phyloP scores from a whole-genome alignment of 768 basidiomycete species.

The Naganishia kalamii region DNA sequence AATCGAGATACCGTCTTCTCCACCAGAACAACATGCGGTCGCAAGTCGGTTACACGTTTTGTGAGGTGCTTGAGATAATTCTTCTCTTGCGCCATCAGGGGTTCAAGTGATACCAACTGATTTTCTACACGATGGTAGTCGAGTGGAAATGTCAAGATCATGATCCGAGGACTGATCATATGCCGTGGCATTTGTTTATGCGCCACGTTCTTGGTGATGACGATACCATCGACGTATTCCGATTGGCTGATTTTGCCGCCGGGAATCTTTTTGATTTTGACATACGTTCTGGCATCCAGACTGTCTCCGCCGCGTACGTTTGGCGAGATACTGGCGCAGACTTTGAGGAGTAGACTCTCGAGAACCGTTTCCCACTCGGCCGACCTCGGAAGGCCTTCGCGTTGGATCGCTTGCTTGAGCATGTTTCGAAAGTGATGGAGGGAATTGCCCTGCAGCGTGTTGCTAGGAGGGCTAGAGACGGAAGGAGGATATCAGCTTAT shows the following conservation, averaged over 20 bases:
- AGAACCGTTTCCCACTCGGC: constrained; percentile 84
- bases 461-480: constrained; percentile 42
- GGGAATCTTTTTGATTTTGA: constrained; percentile 97
- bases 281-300: constrained; percentile 89
- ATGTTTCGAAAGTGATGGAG: constrained; percentile 85
- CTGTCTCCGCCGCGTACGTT: constrained; percentile 65
- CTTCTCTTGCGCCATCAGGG: constrained; percentile 83
- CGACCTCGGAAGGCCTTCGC: constrained; percentile 72
- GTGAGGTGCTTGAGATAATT: constrained; percentile 85
- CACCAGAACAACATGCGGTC: constrained; percentile 86
- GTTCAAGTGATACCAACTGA: constrained; percentile 87
- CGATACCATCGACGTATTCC: constrained; percentile 92
- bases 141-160: constrained; percentile 86
- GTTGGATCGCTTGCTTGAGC: constrained; percentile 81
- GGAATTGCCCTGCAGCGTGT: constrained; percentile 71
- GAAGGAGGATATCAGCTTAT: neutral
- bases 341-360: constrained; percentile 70
- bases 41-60: constrained; percentile 76
- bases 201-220: constrained; percentile 95
- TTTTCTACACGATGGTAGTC: constrained; percentile 70
- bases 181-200: constrained; percentile 87
- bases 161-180: constrained; percentile 79
- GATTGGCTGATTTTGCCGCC: constrained; percentile 87
- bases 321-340: constrained; percentile 64
- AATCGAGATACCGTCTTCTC: constrained; percentile 85